phyloP scores from a whole-genome alignment of 176 grass and related monocot genomes.

The Triticum timopheevii region DNA sequence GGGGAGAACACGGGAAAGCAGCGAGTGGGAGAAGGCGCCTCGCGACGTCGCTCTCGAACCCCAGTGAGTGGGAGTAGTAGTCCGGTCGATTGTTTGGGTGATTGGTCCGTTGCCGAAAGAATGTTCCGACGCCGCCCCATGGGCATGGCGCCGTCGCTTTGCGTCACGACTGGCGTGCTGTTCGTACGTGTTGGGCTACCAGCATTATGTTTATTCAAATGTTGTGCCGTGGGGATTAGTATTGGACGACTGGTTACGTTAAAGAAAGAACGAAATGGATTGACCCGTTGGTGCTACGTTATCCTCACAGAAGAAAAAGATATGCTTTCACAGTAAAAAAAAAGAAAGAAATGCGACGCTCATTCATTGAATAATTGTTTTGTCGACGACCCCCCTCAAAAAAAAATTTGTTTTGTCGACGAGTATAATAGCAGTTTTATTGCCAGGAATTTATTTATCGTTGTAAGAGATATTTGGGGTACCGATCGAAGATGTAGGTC shows the following conservation, averaged over 20 bases:
- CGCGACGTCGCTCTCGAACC: no score
- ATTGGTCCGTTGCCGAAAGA: neutral
- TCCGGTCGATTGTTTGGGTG: no score
- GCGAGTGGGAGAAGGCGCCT: neutral
- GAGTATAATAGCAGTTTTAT: no score
- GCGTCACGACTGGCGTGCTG: neutral
- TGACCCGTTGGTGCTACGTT: neutral
- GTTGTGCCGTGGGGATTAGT: neutral
- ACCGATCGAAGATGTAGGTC: no score
- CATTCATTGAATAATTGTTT: neutral
- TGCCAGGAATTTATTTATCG: no score
- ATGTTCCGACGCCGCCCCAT: neutral
- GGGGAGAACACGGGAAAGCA: neutral
- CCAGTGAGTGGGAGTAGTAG: no score
- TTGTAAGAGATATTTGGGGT: no score
- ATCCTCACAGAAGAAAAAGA: no score
- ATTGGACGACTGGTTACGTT: neutral
- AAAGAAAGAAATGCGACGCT: neutral
- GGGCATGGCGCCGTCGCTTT: conserved; percentile 1
- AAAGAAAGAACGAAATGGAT: neutral
- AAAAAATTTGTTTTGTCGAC: neutral
- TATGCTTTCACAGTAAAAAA: no score
- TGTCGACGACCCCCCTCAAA: no score
- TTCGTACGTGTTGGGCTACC: conserved; percentile 7
- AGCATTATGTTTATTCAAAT: neutral